A percentile compares a stretch with the other conserved stretches of the same genome.
Evolutionary conservation across 2,329 filamentous ascomycete genomes (phyloP).

Genomic region (Botrytis hyacinthi): DNA sequence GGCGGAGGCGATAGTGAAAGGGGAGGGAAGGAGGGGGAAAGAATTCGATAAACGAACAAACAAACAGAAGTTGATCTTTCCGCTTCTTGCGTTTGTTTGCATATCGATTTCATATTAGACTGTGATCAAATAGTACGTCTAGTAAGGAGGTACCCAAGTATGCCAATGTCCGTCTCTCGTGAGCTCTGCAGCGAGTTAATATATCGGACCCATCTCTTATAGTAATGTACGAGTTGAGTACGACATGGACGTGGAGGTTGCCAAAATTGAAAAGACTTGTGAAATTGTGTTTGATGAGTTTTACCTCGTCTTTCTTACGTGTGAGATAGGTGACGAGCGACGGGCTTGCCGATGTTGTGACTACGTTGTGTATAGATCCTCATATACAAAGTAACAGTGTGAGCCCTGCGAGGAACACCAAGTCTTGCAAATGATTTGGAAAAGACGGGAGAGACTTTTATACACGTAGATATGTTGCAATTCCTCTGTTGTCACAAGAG

Average conservation of each 20-base stretch:
- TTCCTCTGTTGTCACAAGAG: conserved; percentile 3
- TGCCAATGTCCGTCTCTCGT: conserved; percentile 20
- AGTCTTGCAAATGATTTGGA: conserved; percentile 4
- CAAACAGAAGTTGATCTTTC: background rate
- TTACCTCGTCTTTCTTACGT: conserved; percentile 8
- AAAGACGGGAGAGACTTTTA: background rate
- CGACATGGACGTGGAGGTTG: background rate
- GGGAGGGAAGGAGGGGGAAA: background rate
- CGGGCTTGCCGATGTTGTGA: conserved; percentile 20
- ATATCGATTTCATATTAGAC: conserved; percentile 6
- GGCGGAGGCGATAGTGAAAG: background rate
- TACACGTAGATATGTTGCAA: conserved; percentile 14
- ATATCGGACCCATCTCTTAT: conserved; percentile 16
- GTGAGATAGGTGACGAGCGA: conserved; percentile 12
- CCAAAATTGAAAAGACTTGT: background rate
- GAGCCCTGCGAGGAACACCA: conserved; percentile 16
- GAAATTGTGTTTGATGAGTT: conserved; percentile 7
- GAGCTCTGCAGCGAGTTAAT: conserved; percentile 19
- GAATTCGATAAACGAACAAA: conserved; percentile 4
- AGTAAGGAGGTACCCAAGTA: conserved; percentile 4
- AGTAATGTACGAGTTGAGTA: conserved; percentile 1
- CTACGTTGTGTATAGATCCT: conserved; percentile 11
- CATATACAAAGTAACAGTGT: conserved; percentile 19
- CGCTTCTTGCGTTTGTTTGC: conserved; percentile 13
- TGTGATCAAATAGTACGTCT: background rate